Evolutionary conservation across 2,329 filamentous ascomycete species (phyloP).

Genomic region (Didymella lethalis): DNA sequence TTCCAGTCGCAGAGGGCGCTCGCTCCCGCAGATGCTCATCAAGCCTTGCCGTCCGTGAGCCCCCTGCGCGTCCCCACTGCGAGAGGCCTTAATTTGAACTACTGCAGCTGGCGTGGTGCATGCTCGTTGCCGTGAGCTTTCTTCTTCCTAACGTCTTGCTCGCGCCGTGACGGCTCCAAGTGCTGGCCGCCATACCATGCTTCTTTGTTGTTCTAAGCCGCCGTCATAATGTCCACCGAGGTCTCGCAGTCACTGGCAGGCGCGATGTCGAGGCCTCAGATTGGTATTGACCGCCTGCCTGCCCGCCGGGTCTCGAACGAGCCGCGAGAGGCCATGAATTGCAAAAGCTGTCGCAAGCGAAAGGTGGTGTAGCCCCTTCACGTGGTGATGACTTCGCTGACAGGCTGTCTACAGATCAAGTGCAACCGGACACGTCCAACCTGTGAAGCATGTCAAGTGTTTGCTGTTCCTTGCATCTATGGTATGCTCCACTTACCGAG

Average conservation of each 20-base stretch:
- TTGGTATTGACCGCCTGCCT: conserved; percentile 81
- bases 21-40: conserved; percentile 44
- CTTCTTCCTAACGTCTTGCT: conserved; percentile 36
- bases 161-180: conserved; percentile 17
- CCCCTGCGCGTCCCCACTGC: conserved; percentile 40
- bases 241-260: conserved; percentile 40
- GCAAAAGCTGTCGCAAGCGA: conserved; percentile 90
- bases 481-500: conserved; percentile 60
- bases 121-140: conserved; percentile 29
- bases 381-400: conserved; percentile 22
- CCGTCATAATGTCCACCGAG: conserved; percentile 43
- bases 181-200: conserved; percentile 44
- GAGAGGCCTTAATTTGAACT: conserved; percentile 52
- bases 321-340: conserved; percentile 91
- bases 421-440: conserved; percentile 85
- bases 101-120: conserved; percentile 43
- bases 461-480: conserved; percentile 87
- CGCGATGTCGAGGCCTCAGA: conserved; percentile 75
- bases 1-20: conserved; percentile 37
- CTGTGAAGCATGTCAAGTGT: conserved; percentile 88
- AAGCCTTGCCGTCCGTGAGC: conserved; percentile 42
- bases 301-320: conserved; percentile 75
- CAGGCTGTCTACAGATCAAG: conserved; percentile 72
- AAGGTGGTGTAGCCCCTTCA: conserved; percentile 66
- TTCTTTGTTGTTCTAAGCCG: conserved; percentile 34